Base-by-base conservation (phyloP, 805 yeast species). In the Candida argentea region DNA sequence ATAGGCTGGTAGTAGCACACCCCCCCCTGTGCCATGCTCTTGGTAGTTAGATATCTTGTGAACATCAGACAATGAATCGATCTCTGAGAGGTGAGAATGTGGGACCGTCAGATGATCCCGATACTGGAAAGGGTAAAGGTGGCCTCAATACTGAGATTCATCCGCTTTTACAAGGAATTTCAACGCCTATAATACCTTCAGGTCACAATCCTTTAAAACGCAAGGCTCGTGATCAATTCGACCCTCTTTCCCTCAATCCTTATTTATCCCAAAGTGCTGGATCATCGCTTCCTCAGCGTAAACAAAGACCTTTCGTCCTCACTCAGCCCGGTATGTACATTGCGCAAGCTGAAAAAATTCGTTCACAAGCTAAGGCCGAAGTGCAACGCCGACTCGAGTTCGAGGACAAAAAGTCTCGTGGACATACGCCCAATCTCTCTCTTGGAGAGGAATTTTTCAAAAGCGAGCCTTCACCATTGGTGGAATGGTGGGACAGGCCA, bases 401-500 rank as follows among this genome's bases (percentile, higher is more conserved):
- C 38, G 41, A 52, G 25, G 60, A 57, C 17, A 46, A 55, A 22
- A 42, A 44, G 20, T 44, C 50, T 6, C 52, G 61, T 20, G 73
- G 73, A 0, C 42, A 67, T 5, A 50, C 63, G 5, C 73, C 87
- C 0, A 74, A 79, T 37, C 47, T 56, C 11, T 40, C 44, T 1
- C 33, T 65, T 1, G 78, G 76, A 4, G 95, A 84, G 43, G 67
- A 71, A 12, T 46, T 56, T 6, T 80, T 65, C 42, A 50, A 55
- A 29, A 56, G 57, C 1, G 47, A 44, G 0, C 44, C 34, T 12
- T 86, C 87, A 1, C 94, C 94, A 0, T 35, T 32, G 2, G 52
- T 76, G 2, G 95, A 86, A 50, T 85, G 95, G 95, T 89, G 96
- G 96, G 95, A 89, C 53, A 48, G 53, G 30, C 72, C 72, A 2